Conservation (phyloP, 177 flowering plant genomes). For the Tripterygium wilfordii region DNA sequence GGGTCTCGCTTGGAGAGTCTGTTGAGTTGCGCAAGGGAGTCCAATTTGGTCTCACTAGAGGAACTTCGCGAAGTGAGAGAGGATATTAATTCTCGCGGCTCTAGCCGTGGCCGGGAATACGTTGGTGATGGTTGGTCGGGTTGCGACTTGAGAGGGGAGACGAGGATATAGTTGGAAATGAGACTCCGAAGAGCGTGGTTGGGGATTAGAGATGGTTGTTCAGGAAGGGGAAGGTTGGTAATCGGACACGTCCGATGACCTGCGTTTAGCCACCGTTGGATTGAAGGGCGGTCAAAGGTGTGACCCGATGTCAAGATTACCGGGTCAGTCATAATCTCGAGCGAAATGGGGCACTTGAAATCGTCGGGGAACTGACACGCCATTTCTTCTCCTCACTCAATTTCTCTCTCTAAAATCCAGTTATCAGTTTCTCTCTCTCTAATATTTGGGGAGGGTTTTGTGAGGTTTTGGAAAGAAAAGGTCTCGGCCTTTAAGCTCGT, state of each 20-base stretch:
- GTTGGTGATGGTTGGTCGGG: constrained; percentile 6
- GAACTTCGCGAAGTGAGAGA: constrained; percentile 43
- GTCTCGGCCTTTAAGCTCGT: too few species aligned
- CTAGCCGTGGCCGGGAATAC: constrained; percentile 34
- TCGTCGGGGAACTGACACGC: constrained; percentile 62
- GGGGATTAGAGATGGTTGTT: constrained; percentile 77
- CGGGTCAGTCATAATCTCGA: constrained; percentile 96
- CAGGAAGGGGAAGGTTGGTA: constrained; percentile 76
- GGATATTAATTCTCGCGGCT: constrained; percentile 39
- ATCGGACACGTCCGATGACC: constrained; percentile 97
- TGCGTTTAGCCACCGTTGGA: constrained; percentile 92
- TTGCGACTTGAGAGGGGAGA: constrained; percentile 26
- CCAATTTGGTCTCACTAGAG: too few species aligned
- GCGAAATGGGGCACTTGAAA: constrained; percentile 92
- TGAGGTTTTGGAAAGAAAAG: too few species aligned
- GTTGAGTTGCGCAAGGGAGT: too few species aligned
- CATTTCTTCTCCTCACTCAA: constrained; percentile 21
- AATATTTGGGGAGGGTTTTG: too few species aligned
- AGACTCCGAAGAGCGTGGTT: constrained; percentile 89
- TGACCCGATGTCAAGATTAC: constrained; percentile 95
- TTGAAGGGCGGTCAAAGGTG: constrained; percentile 93
- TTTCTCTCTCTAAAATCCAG: constrained; percentile 2
- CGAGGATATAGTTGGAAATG: constrained; percentile 61
- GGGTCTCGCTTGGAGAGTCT: constrained; percentile 64
- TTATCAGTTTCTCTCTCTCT: background rate